Base-by-base conservation (phyloP, 2,329 filamentous ascomycete species). In the Dothiorella sarmentorum region DNA sequence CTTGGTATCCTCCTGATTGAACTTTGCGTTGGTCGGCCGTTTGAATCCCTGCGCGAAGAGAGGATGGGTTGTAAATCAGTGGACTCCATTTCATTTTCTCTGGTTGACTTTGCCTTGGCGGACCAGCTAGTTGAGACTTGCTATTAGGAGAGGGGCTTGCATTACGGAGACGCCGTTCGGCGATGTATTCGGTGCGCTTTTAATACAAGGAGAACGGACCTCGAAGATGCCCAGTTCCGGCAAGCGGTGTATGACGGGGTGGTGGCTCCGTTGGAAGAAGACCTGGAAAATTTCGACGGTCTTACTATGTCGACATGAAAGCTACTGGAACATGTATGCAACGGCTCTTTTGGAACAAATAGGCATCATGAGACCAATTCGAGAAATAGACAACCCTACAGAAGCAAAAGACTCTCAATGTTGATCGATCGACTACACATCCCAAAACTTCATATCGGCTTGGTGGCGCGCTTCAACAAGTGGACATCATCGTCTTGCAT, bases 161-260 rank as follows among this genome's bases (percentile, higher is more conserved):
- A 62, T 31, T 72, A 72, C 55, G 66, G 65, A 7, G 66, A 69
- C 56, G 71, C 68, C 1, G 69, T 72, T 1, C 60, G 68, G 15
- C 62, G 65, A 17, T 74, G 70, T 31, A 68, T 73, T 7, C 60
- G 63, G 7, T 71, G 70, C 35, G 67, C 68, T n/a, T 69, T 74
- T 11, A 66, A 68, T 43, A 56, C 63, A 7, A 61, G 64, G 1
- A 60, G 59, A 7, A 64, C 56, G 7, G 68, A 53, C 17, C 61
- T 74, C 1, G 66, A 70, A 2, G 67, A 71, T 44, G 58, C 56
- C 1, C 52, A 57, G 4, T 72, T 73, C 38, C 67, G 69, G 24
- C 61, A 61, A 24, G 67, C 65, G 2, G 69, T 73, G 0, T 71
- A 69, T 45, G 61, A 65, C 7, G 64, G 63, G 7, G 68, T 73